A percentile compares a stretch with the other conserved stretches of the same genome.
Evolutionary conservation across 345 rosid genomes (phyloP).

Genomic region (Capsella bursapastoris): DNA sequence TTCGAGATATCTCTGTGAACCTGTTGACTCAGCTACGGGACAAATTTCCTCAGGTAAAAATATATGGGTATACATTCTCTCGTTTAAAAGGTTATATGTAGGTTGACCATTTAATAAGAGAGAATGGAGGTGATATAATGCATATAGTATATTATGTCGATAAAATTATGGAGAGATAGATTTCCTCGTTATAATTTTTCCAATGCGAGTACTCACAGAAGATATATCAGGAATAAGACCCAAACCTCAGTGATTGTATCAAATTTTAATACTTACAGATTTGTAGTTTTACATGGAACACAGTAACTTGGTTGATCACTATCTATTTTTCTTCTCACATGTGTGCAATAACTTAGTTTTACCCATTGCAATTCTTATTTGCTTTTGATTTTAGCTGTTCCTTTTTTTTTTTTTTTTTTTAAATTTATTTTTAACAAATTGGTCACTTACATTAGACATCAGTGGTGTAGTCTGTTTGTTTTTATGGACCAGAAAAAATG

Average conservation of each 20-base stretch:
- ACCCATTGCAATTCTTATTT: background rate
- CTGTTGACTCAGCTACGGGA: constrained; percentile 92
- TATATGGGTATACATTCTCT: constrained; percentile 21
- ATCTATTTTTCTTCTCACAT: constrained; percentile 11
- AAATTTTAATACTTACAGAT: background rate
- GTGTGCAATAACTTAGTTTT: constrained; percentile 16
- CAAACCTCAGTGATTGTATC: constrained; percentile 25
- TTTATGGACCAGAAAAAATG: background rate
- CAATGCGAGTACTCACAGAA: constrained; percentile 18
- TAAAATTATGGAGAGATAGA: constrained; percentile 16
- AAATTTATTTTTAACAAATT: constrained; percentile 7
- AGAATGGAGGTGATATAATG: constrained; percentile 23
- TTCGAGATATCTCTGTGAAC: constrained; percentile 85
- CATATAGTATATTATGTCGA: background rate
- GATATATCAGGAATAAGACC: constrained; percentile 17
- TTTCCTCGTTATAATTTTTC: constrained; percentile 10
- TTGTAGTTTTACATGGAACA: constrained; percentile 4
- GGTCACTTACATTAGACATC: constrained; percentile 13
- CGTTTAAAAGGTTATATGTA: constrained; percentile 5
- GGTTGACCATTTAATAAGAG: constrained; percentile 33
- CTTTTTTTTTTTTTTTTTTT: background rate
- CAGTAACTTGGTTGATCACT: constrained; percentile 10
- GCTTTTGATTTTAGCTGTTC: constrained; percentile 14
- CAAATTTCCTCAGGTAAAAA: constrained; percentile 91
- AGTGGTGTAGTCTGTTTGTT: constrained; percentile 29